Evolutionary conservation across 1,284 basidiomycete genomes (phyloP), one percentile per base, ranked within the genome.

Genomic region (Tylopilus sp.): DNA sequence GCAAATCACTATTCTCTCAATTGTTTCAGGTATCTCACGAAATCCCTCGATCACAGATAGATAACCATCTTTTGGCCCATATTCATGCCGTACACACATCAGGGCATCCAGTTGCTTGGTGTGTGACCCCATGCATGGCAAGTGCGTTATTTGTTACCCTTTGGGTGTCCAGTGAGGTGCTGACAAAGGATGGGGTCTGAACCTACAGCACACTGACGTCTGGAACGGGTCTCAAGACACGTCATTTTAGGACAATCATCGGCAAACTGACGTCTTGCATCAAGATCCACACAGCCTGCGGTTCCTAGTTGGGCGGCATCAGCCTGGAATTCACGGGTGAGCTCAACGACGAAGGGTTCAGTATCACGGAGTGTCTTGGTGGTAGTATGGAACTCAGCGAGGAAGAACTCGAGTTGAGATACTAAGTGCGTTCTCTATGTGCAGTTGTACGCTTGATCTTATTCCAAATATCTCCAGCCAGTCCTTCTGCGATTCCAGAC

Each of bases 71-170:
- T 9, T 87, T 95, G 0, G 84, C 79, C 0, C 95, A 98, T 76
- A 97, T 99, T 77, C 81, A 82, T n/a, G 92, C 91, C 2, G 95
- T 99, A 19, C 90, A 93, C 74, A 74, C 81, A 61, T 94, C 95
- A 2, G 87, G 88, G 1, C 96, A 99, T 77, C 91, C 93, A 6
- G 95, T 98, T 3, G 90, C 93, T 33, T 98, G 93, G 89, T 97
- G 61, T 98, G 95, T 75, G 97, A 99, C 81, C 96, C 97, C 3
- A 99, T 99, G 97, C 95, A 97, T 72, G 95, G 95, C 82, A 96
- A 96, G 93, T 94, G 73, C 69, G 92, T 82, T 62, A 62, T 62
- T 54, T 57, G 29, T 26, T 19, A 13, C 60, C 65, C 15, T 19
- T 60, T 29, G 12, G 29, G 60, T 15, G 18, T 41, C 33, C 18